Evolutionary conservation across 208 protist species (phyloP).

Genomic region (Plasmodiophora brassicae): DNA sequence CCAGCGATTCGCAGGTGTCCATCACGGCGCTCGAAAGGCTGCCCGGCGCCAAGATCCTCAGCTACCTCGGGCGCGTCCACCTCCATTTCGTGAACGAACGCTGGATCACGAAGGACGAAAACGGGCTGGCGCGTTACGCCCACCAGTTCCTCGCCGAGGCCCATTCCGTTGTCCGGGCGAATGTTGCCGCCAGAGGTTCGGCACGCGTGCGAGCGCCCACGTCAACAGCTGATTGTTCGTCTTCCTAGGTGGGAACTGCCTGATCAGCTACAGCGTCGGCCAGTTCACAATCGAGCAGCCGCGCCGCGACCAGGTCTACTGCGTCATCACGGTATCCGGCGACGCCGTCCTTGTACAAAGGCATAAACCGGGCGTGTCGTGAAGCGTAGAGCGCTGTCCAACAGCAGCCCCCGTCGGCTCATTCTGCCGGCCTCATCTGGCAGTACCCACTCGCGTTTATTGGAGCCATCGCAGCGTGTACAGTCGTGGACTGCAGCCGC

Average conservation of each 20-base stretch:
- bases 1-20: background rate
- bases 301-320: conserved; percentile 10
- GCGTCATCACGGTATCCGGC: background rate
- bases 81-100: conserved; percentile 26
- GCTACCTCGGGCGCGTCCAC: background rate
- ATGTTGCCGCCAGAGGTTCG: conserved; percentile 9
- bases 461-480: too few relatives aligned
- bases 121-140: background rate
- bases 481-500: too few relatives aligned
- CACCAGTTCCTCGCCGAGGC: conserved; percentile 23
- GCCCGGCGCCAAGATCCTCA: background rate
- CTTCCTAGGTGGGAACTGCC: background rate
- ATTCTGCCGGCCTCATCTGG: too few relatives aligned
- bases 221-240: background rate
- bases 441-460: too few relatives aligned
- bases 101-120: background rate
- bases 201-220: background rate
- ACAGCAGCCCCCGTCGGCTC: too few relatives aligned
- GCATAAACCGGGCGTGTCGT: too few relatives aligned
- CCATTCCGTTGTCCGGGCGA: background rate
- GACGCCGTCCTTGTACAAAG: conserved; percentile 27
- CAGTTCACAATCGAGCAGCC: conserved; percentile 30
- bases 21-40: background rate
- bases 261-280: background rate
- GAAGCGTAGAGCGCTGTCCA: too few relatives aligned